phyloP scores from a whole-genome alignment of 129 eudicot genomes.

The Flaveria brownii region DNA sequence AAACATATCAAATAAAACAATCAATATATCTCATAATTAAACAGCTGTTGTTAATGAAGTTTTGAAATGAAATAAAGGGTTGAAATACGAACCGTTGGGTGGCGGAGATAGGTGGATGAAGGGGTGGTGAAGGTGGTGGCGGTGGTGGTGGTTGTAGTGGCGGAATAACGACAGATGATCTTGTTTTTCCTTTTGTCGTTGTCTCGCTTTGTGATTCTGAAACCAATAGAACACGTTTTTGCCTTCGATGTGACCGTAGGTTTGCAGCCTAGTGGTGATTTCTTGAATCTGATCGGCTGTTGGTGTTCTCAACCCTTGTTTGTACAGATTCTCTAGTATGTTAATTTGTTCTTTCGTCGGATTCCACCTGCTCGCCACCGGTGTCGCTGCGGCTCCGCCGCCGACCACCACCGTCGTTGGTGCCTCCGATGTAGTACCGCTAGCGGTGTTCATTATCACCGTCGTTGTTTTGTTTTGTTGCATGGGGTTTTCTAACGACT shows the following conservation, averaged over 20 bases:
- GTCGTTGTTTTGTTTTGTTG: slow-evolving; percentile 13
- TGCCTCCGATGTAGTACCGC: background rate
- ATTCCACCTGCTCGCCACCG: slow-evolving; percentile 60
- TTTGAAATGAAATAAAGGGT: background rate
- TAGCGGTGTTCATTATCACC: slow-evolving; percentile 23
- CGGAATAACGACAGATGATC: slow-evolving; percentile 42
- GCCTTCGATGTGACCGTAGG: slow-evolving; percentile 75
- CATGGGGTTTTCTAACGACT: slow-evolving; percentile 26
- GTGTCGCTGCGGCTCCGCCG: slow-evolving; percentile 21
- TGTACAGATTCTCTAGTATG: slow-evolving; percentile 59
- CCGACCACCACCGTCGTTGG: slow-evolving; percentile 8
- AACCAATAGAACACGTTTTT: slow-evolving; percentile 89
- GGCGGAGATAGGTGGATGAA: slow-evolving; percentile 35
- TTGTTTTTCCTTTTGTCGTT: slow-evolving; percentile 70
- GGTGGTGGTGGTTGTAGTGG: slow-evolving; percentile 33
- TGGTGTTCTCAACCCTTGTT: slow-evolving; percentile 71
- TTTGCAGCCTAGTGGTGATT: slow-evolving; percentile 46
- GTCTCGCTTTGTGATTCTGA: slow-evolving; percentile 83
- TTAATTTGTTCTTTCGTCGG: slow-evolving; percentile 81
- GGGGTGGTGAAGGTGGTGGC: slow-evolving; percentile 16
- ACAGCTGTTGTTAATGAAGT: no score
- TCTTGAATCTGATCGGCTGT: slow-evolving; percentile 76
- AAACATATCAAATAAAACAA: background rate
- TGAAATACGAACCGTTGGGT: slow-evolving; percentile 42
- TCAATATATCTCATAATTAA: no score